Evolutionary conservation across 805 yeast genomes (phyloP).

Genomic region (Yarrowia osloensis): DNA sequence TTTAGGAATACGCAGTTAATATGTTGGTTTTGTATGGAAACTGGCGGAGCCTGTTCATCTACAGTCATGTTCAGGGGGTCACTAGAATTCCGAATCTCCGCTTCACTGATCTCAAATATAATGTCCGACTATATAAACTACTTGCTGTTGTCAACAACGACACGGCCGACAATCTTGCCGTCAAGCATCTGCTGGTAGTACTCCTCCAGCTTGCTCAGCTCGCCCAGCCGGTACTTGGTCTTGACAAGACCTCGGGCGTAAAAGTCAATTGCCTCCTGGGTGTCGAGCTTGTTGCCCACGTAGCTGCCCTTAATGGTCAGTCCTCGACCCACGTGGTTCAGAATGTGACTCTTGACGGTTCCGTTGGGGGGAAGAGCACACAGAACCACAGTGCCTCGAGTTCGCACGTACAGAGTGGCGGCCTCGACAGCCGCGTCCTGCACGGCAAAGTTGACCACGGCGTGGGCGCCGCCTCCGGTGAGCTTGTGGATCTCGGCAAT

Average conservation of each 20-base stretch:
- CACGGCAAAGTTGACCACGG: slow-evolving; percentile 73
- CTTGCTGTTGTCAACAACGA: slow-evolving; percentile 76
- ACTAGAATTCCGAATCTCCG: too few relatives aligned
- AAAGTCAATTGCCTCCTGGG: slow-evolving; percentile 78
- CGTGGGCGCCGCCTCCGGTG: slow-evolving; percentile 76
- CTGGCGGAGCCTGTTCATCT: too few relatives aligned
- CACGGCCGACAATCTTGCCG: slow-evolving; percentile 85
- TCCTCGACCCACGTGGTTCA: slow-evolving; percentile 71
- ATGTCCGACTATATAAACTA: too few relatives aligned
- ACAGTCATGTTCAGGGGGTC: too few relatives aligned
- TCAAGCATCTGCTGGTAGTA: slow-evolving; percentile 77
- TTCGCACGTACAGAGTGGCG: slow-evolving; percentile 61
- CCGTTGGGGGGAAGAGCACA: slow-evolving; percentile 84
- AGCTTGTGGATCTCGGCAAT: slow-evolving; percentile 55
- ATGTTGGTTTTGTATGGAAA: too few relatives aligned
- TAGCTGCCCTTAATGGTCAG: slow-evolving; percentile 76
- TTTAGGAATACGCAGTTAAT: too few relatives aligned
- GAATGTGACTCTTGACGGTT: slow-evolving; percentile 65
- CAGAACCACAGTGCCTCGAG: slow-evolving; percentile 67
- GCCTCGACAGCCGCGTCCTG: slow-evolving; percentile 66
- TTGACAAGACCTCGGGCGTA: slow-evolving; percentile 69
- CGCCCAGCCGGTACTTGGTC: slow-evolving; percentile 74
- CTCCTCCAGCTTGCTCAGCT: slow-evolving; percentile 66
- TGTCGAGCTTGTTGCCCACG: slow-evolving; percentile 87
- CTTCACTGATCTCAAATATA: too few relatives aligned